Evolutionary conservation across 148 eudicot genomes (phyloP).

Genomic region (Cornus kousa): DNA sequence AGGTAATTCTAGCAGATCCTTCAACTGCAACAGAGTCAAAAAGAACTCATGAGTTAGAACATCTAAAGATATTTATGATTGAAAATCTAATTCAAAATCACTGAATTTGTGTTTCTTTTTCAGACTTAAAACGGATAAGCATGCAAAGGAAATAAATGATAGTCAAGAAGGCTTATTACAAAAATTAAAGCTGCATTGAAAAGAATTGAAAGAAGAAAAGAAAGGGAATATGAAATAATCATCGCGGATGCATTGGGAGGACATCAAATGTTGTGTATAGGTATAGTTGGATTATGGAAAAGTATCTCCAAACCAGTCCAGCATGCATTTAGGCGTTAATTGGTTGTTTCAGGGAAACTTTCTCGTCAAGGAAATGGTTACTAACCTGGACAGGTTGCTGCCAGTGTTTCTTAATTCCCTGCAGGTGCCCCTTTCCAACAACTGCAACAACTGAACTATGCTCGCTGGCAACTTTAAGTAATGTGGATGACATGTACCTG

Average conservation of each 20-base stretch:
- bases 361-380: neutral
- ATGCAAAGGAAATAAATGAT: too few species aligned
- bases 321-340: neutral
- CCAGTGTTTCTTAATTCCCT: constrained; percentile 85
- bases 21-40: constrained; percentile 41
- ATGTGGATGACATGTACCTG: constrained; percentile 90
- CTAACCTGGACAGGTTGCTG: constrained; percentile 83
- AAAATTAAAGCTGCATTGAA: neutral
- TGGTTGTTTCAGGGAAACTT: neutral
- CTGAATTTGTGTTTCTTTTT: neutral
- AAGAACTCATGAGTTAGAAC: neutral
- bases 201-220: neutral
- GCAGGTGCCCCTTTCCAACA: constrained; percentile 94
- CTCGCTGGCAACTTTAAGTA: constrained; percentile 67
- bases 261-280: neutral
- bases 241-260: neutral
- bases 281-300: neutral
- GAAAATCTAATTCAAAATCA: neutral
- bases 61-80: neutral
- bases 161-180: neutral
- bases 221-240: neutral
- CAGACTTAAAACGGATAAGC: neutral
- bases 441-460: constrained; percentile 94
- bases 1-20: constrained; percentile 49
- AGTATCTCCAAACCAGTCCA: neutral